These are phyloP conservation scores for Cercospora sp. DNA, from an alignment of 2,329 filamentous ascomycete genomes.

Conservation along the genomic window DNA sequence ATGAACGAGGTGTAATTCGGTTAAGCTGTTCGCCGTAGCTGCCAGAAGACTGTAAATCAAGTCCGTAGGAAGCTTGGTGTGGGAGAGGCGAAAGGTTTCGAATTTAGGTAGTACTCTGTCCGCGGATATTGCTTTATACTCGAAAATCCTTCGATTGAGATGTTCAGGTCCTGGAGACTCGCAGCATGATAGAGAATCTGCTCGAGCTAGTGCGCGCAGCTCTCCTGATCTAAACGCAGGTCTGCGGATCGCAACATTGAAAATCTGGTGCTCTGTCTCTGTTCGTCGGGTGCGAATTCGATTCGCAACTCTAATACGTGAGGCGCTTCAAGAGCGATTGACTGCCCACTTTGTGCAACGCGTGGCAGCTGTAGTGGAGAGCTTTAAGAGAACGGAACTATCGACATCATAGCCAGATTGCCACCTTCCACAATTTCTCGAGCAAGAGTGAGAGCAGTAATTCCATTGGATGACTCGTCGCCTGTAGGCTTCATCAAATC, in stretches of 20 bases:
- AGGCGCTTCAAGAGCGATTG: not conserved
- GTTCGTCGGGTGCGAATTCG: not conserved
- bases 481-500: not conserved
- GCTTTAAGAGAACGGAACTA: not conserved
- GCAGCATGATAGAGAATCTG: not conserved
- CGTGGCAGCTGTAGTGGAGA: not conserved
- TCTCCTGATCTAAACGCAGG: not conserved
- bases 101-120: not conserved
- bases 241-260: not conserved
- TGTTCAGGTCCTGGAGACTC: not conserved
- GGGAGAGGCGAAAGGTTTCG: not conserved
- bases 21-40: not conserved
- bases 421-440: not conserved
- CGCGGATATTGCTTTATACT: not conserved
- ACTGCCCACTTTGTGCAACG: not conserved
- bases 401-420: not conserved
- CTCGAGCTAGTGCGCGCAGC: not conserved
- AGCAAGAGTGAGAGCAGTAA: not conserved
- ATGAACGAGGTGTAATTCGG: not conserved
- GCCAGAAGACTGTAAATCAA: not conserved
- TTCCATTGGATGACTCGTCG: not conserved
- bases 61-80: not conserved
- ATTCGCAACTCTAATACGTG: not conserved
- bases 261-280: not conserved
- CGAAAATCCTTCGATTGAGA: not conserved